These are phyloP conservation scores for Periconia macrospinosa DNA, from an alignment of 2,329 filamentous ascomycete species.

Conservation along the genomic window DNA sequence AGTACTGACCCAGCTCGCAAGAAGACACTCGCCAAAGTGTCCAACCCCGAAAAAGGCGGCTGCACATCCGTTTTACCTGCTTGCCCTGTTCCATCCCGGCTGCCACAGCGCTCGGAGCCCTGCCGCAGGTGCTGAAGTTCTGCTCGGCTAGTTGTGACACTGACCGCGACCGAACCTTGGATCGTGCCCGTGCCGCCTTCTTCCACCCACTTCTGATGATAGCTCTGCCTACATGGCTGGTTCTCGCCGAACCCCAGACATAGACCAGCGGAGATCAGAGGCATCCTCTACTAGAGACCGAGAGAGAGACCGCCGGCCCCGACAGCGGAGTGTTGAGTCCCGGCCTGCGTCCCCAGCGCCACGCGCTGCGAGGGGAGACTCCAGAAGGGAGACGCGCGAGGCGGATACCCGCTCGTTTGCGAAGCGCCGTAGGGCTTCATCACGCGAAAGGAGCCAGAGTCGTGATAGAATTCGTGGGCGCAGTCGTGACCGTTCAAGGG, in stretches of 20 bases:
- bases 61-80: constrained; percentile 9
- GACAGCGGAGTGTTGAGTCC: constrained; percentile 30
- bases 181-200: constrained; percentile 28
- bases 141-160: constrained; percentile 42
- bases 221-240: constrained; percentile 48
- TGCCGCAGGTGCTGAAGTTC: constrained; percentile 23
- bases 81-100: constrained; percentile 10
- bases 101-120: constrained; percentile 14
- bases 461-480: constrained; percentile 36
- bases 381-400: constrained; percentile 33
- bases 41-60: constrained; percentile 1
- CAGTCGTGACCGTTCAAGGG: constrained; percentile 35
- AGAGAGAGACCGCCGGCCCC: constrained; percentile 16
- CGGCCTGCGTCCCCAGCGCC: constrained; percentile 39
- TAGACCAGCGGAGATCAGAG: constrained; percentile 49
- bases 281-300: constrained; percentile 39
- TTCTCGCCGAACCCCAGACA: constrained; percentile 44
- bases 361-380: constrained; percentile 38
- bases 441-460: constrained; percentile 36
- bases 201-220: constrained; percentile 38
- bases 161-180: constrained; percentile 38
- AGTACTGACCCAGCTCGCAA: constrained; percentile 24
- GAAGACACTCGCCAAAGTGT: constrained; percentile 9
- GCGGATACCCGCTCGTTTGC: constrained; percentile 27
- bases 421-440: constrained; percentile 29